A percentile compares a stretch with the other conserved stretches of the same genome.
These are phyloP conservation scores for Mycena venus DNA, from an alignment of 768 basidiomycete species.

Conservation along the genomic window DNA sequence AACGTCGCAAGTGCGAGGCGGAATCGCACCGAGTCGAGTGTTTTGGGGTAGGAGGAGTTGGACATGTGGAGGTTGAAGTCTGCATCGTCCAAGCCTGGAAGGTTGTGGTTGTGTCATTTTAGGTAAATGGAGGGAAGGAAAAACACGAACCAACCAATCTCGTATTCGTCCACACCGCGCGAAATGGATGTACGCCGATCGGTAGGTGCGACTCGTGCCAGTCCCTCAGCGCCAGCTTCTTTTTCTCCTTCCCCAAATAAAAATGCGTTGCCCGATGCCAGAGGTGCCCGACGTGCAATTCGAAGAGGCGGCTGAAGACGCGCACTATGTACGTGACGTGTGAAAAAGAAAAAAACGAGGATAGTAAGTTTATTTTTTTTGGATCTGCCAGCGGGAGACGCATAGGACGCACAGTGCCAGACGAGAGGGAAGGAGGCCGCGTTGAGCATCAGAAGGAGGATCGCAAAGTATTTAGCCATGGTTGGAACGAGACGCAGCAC, in stretches of 20 bases:
- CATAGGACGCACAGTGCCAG: slow-evolving; percentile 26
- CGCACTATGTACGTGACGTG: not conserved
- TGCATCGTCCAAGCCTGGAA: slow-evolving; percentile 70
- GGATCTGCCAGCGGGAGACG: not conserved
- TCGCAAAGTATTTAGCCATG: not conserved
- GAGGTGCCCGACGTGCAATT: not conserved
- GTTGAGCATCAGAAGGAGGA: slow-evolving; percentile 17
- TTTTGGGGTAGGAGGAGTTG: slow-evolving; percentile 87
- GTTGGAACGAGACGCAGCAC: not conserved
- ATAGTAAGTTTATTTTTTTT: not conserved
- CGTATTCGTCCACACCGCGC: slow-evolving; percentile 53
- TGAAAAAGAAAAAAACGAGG: not conserved
- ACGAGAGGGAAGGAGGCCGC: slow-evolving; percentile 23
- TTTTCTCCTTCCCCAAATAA: slow-evolving; percentile 40
- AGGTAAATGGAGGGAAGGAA: not conserved
- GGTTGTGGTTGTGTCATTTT: not conserved
- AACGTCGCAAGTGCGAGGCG: slow-evolving; percentile 63
- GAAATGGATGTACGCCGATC: slow-evolving; percentile 72
- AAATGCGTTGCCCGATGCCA: slow-evolving; percentile 9
- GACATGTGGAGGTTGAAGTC: slow-evolving; percentile 84
- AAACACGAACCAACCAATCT: slow-evolving; percentile 56
- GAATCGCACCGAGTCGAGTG: slow-evolving; percentile 63
- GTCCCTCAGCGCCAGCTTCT: slow-evolving; percentile 38
- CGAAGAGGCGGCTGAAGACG: slow-evolving; percentile 12
- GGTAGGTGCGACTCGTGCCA: slow-evolving; percentile 41